Evolutionary conservation across 305 asterid species (phyloP).

Genomic region (Fraxinus sp.): DNA sequence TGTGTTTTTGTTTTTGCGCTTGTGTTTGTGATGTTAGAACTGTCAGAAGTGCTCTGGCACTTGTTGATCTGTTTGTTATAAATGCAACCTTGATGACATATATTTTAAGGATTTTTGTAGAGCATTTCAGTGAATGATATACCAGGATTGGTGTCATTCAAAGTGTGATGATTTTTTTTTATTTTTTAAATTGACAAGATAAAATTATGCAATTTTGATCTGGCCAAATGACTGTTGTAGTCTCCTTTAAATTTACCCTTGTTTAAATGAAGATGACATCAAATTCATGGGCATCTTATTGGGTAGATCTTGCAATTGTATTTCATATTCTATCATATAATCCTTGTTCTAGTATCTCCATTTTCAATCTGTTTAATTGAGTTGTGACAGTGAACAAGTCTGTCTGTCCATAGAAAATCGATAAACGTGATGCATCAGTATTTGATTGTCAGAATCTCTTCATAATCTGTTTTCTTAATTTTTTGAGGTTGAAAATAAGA

Average conservation of each 20-base stretch:
- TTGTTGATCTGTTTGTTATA: not conserved
- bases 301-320: not conserved
- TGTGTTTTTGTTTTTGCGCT: not conserved
- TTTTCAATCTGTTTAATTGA: not conserved
- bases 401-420: not conserved
- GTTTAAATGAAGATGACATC: not conserved
- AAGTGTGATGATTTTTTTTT: not conserved
- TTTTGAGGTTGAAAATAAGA: not conserved
- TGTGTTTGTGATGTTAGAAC: not conserved
- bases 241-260: not conserved
- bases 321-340: not conserved
- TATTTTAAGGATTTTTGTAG: not conserved
- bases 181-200: not conserved
- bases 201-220: not conserved
- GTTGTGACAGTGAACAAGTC: not conserved
- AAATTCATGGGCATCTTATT: not conserved
- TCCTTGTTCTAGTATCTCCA: not conserved
- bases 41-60: not conserved
- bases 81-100: not conserved
- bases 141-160: not conserved
- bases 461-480: conserved; percentile 4
- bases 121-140: not conserved
- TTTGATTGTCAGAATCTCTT: conserved; percentile 5
- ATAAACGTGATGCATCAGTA: not conserved
- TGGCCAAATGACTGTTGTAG: not conserved